Base-by-base conservation (phyloP, 352 stramenopile genomes). In the Phytophthora pluvialis region DNA sequence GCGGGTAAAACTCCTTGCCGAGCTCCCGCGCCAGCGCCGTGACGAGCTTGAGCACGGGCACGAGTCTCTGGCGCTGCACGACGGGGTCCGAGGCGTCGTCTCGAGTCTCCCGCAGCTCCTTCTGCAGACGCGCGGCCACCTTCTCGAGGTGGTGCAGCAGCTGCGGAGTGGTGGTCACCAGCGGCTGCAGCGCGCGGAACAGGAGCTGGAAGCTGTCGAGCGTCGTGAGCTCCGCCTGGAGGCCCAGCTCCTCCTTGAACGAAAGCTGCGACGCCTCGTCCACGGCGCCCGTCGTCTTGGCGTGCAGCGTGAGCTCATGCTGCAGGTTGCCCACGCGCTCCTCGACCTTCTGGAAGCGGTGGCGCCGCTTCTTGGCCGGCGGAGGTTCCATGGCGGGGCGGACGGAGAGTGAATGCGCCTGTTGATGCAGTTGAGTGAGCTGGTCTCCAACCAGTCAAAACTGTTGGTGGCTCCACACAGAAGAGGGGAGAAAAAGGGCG, bases 1-100 rank as follows among this genome's bases (percentile, higher is more conserved):
- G 73, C 51, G 88, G 87, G 58, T 95, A 96, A 63, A 95, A 95
- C 70, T 95, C 88, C 43, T 90, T 91, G 45, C 85, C 83, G 21
- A 95, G 72, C 64, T 96, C 88, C 26, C 87, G 79, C 13, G 86
- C 88, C 21, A 96, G 78, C 25, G 87, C 87, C 8, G 85, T 88
- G 52, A 94, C 61, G 21, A 95, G 81, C 71, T 95, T 95, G 40
- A 96, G 80, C 67, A 93, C 70, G 2, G 88, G 82, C 10, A 86
- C 68, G 40, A 95, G 73, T 50, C 82, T 73, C 39, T 94, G 84
- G 5, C 81, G 75, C 70, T 91, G 86, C 33, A 93, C 79, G n/a
- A 90, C 81, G 13, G 60, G 61, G 18, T 81, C 73, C 3, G 29
- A 18, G 6, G n/a, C 33, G 35, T 64, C 56, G 9, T 73, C 39